A percentile compares a stretch with the other conserved stretches of the same genome.
These are phyloP conservation scores for Piper longum DNA, from an alignment of 164 flowering plant genomes.

Conservation along the genomic window DNA sequence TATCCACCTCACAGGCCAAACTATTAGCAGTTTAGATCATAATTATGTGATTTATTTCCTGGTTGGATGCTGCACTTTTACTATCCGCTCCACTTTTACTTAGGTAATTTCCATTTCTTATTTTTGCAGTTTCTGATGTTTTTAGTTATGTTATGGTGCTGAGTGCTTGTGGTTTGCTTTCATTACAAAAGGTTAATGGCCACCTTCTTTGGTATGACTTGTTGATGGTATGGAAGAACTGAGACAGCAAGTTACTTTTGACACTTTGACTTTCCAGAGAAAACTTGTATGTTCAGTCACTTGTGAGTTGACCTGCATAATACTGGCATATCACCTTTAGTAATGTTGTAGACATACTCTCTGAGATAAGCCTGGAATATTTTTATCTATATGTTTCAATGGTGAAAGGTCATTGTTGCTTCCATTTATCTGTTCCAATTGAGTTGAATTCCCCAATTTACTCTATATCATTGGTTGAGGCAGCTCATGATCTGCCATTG, in stretches of 20 bases:
- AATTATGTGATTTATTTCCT: not conserved
- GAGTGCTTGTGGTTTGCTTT: not conserved
- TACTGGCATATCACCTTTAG: too few species aligned
- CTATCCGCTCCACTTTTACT: too few species aligned
- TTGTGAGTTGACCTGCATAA: too few species aligned
- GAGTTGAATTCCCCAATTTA: too few species aligned
- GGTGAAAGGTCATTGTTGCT: too few species aligned
- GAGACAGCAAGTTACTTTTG: not conserved
- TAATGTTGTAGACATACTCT: too few species aligned
- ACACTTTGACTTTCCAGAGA: not conserved
- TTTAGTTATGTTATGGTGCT: not conserved
- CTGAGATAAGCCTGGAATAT: too few species aligned
- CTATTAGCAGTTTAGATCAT: not conserved
- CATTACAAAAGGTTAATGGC: not conserved
- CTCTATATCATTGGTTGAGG: too few species aligned
- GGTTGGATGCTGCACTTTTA: not conserved
- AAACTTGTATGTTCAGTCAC: not conserved
- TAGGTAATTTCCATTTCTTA: not conserved
- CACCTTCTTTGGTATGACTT: not conserved
- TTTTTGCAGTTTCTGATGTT: not conserved
- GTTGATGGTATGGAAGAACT: not conserved
- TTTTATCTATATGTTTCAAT: too few species aligned
- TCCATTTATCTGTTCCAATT: too few species aligned
- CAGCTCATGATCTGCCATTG: too few species aligned
- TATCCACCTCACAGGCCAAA: conserved; percentile 2